Evolutionary conservation across 2,329 filamentous ascomycete genomes (phyloP), one percentile per base, ranked within the genome.

Genomic region (Colletotrichum higginsianum): DNA sequence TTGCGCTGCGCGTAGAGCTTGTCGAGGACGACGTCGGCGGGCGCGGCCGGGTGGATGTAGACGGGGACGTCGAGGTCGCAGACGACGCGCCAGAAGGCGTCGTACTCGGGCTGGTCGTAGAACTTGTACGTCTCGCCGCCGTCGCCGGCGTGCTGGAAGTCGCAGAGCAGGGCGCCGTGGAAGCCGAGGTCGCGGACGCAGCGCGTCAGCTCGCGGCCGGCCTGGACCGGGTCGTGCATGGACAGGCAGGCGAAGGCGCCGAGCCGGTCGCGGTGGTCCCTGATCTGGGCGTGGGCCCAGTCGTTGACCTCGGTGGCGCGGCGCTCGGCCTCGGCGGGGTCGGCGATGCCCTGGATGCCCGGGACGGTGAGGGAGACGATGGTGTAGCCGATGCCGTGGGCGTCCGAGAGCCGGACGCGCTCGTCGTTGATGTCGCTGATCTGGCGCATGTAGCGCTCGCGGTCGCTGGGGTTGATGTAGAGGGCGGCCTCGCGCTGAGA

Each of bases 21-120:
- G 5, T 91, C 87, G 75, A 87, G 82, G 66, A 90, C 84, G 21
- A 82, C 84, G 8, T 88, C 89, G 0, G 87, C 88, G 1, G 90
- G 88, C 74, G 87, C 86, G 58, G 87, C 83, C 0, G 90, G 90
- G 78, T 92, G 90, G 1, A 92, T 82, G 75, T 92, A 92, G 60
- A 92, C 84, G 0, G 90, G 90, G 0, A 91, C 89, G 67, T 91
- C 88, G 0, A 92, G 85, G 53, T 91, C 87, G 26, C 26, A 26
- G 26, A 26, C 26, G 26, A 26, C 26, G 26, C 26, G 26, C 26
- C 26, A 26, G 26, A 26, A 26, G 4, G 26, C 26, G 26, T 26
- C 26, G 26, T 26, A 26, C 26, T 26, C 26, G 26, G 26, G 26
- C 26, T 26, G 26, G 26, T 26, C 26, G 26, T 26, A 26, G 26